Evolutionary conservation across 2,329 filamentous ascomycete genomes (phyloP).

Genomic region (Decorospora gaudefroyi): DNA sequence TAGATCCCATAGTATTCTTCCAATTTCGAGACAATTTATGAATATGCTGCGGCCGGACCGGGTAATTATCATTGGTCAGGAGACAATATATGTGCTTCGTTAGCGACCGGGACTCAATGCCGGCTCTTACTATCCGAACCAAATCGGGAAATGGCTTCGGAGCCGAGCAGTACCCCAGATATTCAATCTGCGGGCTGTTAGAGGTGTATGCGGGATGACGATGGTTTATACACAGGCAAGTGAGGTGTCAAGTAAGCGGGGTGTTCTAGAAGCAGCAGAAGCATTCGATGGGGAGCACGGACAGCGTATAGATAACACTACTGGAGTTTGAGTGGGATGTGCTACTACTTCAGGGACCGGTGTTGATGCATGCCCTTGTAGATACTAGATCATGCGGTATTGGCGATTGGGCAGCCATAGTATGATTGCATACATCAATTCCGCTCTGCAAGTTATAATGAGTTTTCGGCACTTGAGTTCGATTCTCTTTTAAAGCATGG

Average conservation of each 20-base stretch:
- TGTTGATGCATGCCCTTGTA: not conserved
- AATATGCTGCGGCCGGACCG: constrained; percentile 28
- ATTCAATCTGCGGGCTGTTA: constrained; percentile 26
- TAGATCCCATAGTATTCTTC: constrained; percentile 27
- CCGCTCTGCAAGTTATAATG: too few species aligned
- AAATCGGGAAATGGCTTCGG: constrained; percentile 16
- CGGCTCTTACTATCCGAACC: constrained; percentile 32
- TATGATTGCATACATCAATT: not conserved
- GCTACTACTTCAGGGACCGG: not conserved
- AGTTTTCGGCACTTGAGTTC: too few species aligned
- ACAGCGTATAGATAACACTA: too few species aligned
- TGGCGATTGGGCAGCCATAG: not conserved
- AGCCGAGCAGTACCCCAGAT: constrained; percentile 28
- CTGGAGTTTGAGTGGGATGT: not conserved
- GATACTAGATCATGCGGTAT: too few species aligned
- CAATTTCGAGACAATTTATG: constrained; percentile 33
- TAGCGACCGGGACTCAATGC: constrained; percentile 23
- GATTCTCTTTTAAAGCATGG: too few species aligned
- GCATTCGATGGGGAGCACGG: too few species aligned
- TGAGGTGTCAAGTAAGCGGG: constrained; percentile 1
- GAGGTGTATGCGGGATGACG: constrained; percentile 24
- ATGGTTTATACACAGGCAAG: not conserved
- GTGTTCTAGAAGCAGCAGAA: not conserved
- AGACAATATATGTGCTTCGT: constrained; percentile 24
- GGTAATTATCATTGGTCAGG: constrained; percentile 24